Evolutionary conservation across 2,329 filamentous ascomycete genomes (phyloP).

Genomic region (Ceratocystis papillata): DNA sequence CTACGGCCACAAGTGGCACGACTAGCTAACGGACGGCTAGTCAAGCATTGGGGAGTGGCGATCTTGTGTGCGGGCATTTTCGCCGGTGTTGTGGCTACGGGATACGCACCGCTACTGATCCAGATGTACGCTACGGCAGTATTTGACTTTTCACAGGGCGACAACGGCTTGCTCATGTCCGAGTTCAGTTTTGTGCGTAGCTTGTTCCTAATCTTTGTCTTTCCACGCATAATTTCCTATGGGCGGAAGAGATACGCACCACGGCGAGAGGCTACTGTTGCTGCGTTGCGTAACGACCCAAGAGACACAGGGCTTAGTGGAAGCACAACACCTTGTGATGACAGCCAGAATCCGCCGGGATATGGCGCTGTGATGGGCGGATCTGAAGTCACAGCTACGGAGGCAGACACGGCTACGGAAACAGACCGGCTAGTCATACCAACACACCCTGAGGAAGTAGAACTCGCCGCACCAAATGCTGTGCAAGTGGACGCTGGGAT

Average conservation of each 20-base stretch:
- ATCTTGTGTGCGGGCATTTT: slow-evolving; percentile 57
- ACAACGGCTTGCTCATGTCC: slow-evolving; percentile 48
- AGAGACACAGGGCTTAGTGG: background rate
- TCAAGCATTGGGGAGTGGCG: slow-evolving; percentile 50
- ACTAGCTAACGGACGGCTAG: slow-evolving; percentile 39
- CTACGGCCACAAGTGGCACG: slow-evolving; percentile 48
- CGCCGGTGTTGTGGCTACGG: slow-evolving; percentile 54
- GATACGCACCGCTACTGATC: slow-evolving; percentile 53
- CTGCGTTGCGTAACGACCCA: slow-evolving; percentile 15
- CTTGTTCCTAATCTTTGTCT: slow-evolving; percentile 45
- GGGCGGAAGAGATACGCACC: slow-evolving; percentile 31
- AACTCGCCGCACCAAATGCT: slow-evolving; percentile 35
- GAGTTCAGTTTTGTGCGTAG: slow-evolving; percentile 45
- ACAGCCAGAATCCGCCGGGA: slow-evolving; percentile 16
- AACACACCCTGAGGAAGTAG: slow-evolving; percentile 35
- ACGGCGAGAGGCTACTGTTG: slow-evolving; percentile 18
- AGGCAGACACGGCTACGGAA: background rate
- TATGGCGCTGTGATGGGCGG: slow-evolving; percentile 15
- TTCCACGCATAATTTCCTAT: slow-evolving; percentile 42
- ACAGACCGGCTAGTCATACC: slow-evolving; percentile 29
- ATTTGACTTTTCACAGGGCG: slow-evolving; percentile 44
- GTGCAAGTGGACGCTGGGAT: slow-evolving; percentile 36
- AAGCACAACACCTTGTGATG: slow-evolving; percentile 15
- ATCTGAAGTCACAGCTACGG: background rate
- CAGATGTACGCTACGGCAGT: slow-evolving; percentile 49